Evolutionary conservation across 2,329 filamentous ascomycete species (phyloP), one percentile per base, ranked within the genome.

Genomic region (Pestalotiopsis sp.): DNA sequence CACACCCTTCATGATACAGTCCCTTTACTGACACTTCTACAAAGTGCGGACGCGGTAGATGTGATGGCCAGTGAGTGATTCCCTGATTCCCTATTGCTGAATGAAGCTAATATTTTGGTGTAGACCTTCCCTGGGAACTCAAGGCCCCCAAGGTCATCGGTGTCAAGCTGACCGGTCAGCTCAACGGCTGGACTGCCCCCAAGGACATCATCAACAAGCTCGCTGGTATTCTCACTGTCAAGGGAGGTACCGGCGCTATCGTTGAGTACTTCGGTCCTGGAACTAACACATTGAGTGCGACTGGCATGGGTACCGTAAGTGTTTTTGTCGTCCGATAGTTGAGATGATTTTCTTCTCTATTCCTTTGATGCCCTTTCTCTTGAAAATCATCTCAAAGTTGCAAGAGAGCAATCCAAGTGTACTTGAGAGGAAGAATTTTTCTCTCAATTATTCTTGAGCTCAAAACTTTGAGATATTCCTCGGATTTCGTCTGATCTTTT

Each of bases 61-160:
- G 96, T 98, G 77, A 97, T 99, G 94, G 94, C 95, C 78, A 4
- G 7, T 20, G 20, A 2, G 31, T 31, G 6, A 31, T 31, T 7
- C 31, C 31, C 31, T 31, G 2, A 7, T 31, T 31, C 31, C 31
- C 31, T 7, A 31, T 31, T 31, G 31, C 9, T 31, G 31, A 31
- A 6, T 31, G 9, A 5, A 7, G 9, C 31, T 31, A 31, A 31
- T 7, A 31, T 31, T 31, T 31, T 31, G 31, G 31, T 31, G 31
- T 6, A 31, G 92, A 94, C 84, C 90, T 97, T 74, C 95, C 95
- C 70, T 98, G 96, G 96, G 96, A 99, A 83, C 86, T 99, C 77
- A 98, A 98, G 89, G 95, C 96, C 70, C 96, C 96, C 72, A 98
- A 98, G 85, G 86, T 97, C 71, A 97, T 98, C 79, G 96, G 96